phyloP scores from a whole-genome alignment of 2,329 filamentous ascomycete genomes.

The Diaporthe vaccinii region DNA sequence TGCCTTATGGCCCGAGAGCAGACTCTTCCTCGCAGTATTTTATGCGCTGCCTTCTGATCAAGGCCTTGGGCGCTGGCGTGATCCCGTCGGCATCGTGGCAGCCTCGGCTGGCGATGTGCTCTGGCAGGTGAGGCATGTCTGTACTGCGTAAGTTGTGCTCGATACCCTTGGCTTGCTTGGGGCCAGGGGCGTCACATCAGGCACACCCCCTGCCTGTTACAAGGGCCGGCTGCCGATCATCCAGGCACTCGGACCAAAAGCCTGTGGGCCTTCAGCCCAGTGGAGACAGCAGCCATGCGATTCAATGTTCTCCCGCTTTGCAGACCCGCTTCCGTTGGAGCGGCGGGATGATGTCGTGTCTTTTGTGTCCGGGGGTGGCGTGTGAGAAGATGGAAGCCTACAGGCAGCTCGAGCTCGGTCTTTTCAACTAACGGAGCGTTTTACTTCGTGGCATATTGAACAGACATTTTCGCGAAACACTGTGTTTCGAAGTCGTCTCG shows the following conservation, averaged over 20 bases:
- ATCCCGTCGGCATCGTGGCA: slow-evolving; percentile 1
- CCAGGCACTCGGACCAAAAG: slow-evolving; percentile 31
- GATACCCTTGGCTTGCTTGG: slow-evolving; percentile 7
- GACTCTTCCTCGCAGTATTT: not conserved
- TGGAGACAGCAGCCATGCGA: slow-evolving; percentile 2
- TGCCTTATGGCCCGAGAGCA: not conserved
- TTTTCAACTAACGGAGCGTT: not conserved
- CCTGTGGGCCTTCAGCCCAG: slow-evolving; percentile 22
- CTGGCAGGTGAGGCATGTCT: slow-evolving; percentile 4
- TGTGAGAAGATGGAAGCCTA: not conserved
- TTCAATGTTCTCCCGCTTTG: slow-evolving; percentile 8
- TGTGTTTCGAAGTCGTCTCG: slow-evolving; percentile 26
- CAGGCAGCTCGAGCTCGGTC: not conserved
- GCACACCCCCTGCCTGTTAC: slow-evolving; percentile 10
- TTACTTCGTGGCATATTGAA: not conserved
- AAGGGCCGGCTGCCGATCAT: slow-evolving; percentile 32
- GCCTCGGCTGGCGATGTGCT: not conserved
- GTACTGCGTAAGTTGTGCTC: not conserved
- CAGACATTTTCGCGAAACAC: slow-evolving; percentile 1
- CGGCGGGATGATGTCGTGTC: slow-evolving; percentile 16
- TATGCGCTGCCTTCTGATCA: not conserved
- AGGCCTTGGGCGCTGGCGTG: no score
- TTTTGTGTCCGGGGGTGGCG: slow-evolving; percentile 10
- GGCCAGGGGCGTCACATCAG: slow-evolving; percentile 6
- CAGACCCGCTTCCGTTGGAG: slow-evolving; percentile 32